These are phyloP conservation scores for Komagataea norvegica DNA, from an alignment of 1,139 yeast genomes.

Conservation along the genomic window DNA sequence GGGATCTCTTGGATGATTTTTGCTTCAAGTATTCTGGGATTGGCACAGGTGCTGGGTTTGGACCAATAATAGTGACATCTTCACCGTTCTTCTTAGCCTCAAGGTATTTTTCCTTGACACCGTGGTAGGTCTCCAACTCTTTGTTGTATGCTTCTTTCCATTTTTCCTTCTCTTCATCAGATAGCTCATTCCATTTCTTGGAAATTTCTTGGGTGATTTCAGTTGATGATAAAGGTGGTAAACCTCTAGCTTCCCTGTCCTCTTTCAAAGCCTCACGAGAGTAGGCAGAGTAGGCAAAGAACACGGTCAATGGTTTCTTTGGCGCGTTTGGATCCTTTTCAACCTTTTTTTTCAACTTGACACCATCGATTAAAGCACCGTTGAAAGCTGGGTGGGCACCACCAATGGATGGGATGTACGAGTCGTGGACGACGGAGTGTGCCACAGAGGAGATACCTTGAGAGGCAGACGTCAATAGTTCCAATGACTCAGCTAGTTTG, in stretches of 20 bases:
- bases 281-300: slow-evolving; percentile 70
- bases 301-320: slow-evolving; percentile 64
- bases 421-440: slow-evolving; percentile 18
- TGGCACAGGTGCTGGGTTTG: slow-evolving; percentile 36
- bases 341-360: slow-evolving; percentile 40
- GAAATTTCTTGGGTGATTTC: slow-evolving; percentile 79
- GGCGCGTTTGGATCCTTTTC: slow-evolving; percentile 56
- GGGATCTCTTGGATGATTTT: slow-evolving; percentile 29
- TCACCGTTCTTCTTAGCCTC: slow-evolving; percentile 44
- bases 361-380: slow-evolving; percentile 10
- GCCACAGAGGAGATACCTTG: slow-evolving; percentile 17
- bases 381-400: slow-evolving; percentile 7
- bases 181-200: slow-evolving; percentile 67
- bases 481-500: slow-evolving; percentile 34
- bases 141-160: slow-evolving; percentile 74
- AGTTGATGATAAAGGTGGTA: slow-evolving; percentile 61
- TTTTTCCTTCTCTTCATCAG: slow-evolving; percentile 61
- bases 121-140: slow-evolving; percentile 60
- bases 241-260: slow-evolving; percentile 55
- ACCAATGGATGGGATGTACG: slow-evolving; percentile 11
- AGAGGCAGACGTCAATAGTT: slow-evolving; percentile 27
- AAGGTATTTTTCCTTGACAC: slow-evolving; percentile 59
- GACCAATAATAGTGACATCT: slow-evolving; percentile 25
- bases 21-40: slow-evolving; percentile 29
- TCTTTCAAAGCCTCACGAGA: slow-evolving; percentile 60